These are phyloP conservation scores for Lentinula sp. DNA, from an alignment of 768 basidiomycete species.

Conservation along the genomic window DNA sequence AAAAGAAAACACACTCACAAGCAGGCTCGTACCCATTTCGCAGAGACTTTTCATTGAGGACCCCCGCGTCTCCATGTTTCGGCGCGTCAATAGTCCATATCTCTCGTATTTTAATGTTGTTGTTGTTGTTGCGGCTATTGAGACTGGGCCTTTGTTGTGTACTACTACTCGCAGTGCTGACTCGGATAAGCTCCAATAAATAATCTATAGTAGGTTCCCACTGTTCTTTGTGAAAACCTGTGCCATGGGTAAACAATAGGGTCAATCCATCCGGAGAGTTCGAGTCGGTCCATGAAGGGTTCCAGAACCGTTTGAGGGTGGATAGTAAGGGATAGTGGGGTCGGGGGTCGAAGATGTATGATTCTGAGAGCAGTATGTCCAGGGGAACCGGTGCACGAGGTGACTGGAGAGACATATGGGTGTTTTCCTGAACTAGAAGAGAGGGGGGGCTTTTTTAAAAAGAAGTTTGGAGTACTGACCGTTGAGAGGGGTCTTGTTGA, in stretches of 20 bases:
- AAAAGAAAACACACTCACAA: constrained; percentile 26
- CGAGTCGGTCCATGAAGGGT: constrained; percentile 12
- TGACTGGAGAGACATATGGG: too few relatives aligned
- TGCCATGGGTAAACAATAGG: constrained; percentile 46
- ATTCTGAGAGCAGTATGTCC: constrained; percentile 9
- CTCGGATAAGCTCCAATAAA: constrained; percentile 24
- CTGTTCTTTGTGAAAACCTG: constrained; percentile 52
- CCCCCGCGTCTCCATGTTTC: constrained; percentile 49
- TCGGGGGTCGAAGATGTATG: constrained; percentile 47
- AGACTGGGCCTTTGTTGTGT: too few relatives aligned
- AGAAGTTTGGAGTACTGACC: too few relatives aligned
- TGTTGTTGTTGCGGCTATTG: too few relatives aligned
- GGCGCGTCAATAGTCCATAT: constrained; percentile 37
- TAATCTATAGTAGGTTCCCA: constrained; percentile 53
- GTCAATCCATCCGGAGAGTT: constrained; percentile 27
- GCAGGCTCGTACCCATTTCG: constrained; percentile 29
- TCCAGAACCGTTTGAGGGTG: constrained; percentile 46
- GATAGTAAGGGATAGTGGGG: constrained; percentile 43
- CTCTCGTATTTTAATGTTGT: constrained; percentile 33
- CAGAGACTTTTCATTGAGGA: constrained; percentile 39
- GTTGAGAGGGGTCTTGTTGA: too few relatives aligned
- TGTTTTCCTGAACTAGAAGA: too few relatives aligned
- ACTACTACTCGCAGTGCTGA: too few relatives aligned
- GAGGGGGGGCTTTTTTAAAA: too few relatives aligned
- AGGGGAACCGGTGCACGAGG: too few relatives aligned